Evolutionary conservation across 2,329 filamentous ascomycete genomes (phyloP).

Genomic region (Alternaria sp.): DNA sequence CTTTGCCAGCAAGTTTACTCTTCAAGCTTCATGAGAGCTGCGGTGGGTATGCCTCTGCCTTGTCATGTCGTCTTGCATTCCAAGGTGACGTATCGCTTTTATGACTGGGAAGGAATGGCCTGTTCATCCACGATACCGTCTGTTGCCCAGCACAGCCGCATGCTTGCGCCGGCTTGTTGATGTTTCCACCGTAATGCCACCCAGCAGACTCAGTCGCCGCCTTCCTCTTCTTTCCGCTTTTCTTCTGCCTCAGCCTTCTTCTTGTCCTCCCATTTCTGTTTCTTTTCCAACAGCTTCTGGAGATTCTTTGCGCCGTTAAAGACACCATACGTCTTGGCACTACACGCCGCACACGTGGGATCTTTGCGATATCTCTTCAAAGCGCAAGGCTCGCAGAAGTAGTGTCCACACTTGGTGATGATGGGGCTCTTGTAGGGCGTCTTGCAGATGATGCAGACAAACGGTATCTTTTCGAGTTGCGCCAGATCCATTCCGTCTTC

Average conservation of each 20-base stretch:
- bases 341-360: conserved; percentile 85
- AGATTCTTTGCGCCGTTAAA: conserved; percentile 88
- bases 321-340: conserved; percentile 82
- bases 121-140: not conserved
- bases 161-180: not conserved
- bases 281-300: conserved; percentile 79
- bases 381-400: conserved; percentile 93
- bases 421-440: conserved; percentile 79
- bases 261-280: conserved; percentile 66
- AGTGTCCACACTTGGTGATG: conserved; percentile 90
- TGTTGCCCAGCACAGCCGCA: not conserved
- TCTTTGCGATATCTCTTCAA: conserved; percentile 85
- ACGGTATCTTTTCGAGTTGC: conserved; percentile 82
- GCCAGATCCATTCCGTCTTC: conserved; percentile 69
- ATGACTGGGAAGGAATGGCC: not conserved
- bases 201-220: conserved; percentile 19
- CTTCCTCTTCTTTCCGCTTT: conserved; percentile 38
- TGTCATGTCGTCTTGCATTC: not conserved
- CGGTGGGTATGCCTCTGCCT: not conserved
- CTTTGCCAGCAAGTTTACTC: not conserved
- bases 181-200: not conserved
- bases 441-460: conserved; percentile 87
- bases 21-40: not conserved
- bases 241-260: conserved; percentile 63
- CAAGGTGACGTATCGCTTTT: not conserved